Conservation (phyloP, 768 basidiomycete genomes). For the Hygrophorus pudorinus region DNA sequence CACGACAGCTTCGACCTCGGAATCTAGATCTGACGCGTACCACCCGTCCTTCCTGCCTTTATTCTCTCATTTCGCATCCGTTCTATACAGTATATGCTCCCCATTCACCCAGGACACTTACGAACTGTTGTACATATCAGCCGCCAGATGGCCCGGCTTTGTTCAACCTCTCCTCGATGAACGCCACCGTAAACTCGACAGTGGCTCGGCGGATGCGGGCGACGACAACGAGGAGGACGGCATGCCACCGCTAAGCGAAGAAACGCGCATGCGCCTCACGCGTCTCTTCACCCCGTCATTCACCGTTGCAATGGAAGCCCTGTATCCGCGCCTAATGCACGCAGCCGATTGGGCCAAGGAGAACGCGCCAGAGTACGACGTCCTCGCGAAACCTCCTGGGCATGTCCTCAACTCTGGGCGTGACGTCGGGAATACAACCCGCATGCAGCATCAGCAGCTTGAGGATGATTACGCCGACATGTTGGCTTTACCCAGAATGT, state of each 20-base stretch:
- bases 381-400: conserved; percentile 23
- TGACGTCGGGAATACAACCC: neutral
- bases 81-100: conserved; percentile 50
- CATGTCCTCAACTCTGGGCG: too few species aligned
- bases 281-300: conserved; percentile 56
- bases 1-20: conserved; percentile 8
- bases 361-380: conserved; percentile 36
- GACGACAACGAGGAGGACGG: conserved; percentile 14
- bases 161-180: conserved; percentile 57
- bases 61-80: conserved; percentile 52
- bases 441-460: too few species aligned
- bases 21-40: conserved; percentile 24
- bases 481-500: conserved; percentile 47
- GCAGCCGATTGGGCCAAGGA: conserved; percentile 51
- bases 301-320: conserved; percentile 48
- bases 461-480: conserved; percentile 13
- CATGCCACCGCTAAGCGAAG: conserved; percentile 25
- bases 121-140: conserved; percentile 63
- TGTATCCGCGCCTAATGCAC: conserved; percentile 60
- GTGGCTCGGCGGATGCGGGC: conserved; percentile 14
- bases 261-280: conserved; percentile 56
- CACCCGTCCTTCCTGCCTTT: conserved; percentile 46
- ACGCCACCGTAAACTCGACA: conserved; percentile 17
- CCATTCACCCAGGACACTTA: conserved; percentile 56
- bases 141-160: conserved; percentile 76